Base-by-base conservation (phyloP, 805 yeast genomes). In the Schwanniomyces yamadae region DNA sequence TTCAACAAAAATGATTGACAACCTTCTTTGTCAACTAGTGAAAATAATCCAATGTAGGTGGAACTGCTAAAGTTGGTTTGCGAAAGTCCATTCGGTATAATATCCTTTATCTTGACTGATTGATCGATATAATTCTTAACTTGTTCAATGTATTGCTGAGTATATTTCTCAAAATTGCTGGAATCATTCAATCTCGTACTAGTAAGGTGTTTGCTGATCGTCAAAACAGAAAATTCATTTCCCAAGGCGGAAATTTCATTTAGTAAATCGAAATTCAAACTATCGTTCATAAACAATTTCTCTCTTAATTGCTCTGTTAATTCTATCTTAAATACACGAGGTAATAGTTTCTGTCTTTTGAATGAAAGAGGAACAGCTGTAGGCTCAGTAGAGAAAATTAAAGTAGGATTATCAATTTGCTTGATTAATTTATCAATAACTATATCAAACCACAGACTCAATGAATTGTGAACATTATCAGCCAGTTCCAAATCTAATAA, bases 401-500 rank as follows among this genome's bases (percentile, higher is more conserved):
- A n/a, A n/a, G n/a, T n/a, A n/a, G n/a, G n/a, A n/a, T n/a, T n/a
- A n/a, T n/a, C n/a, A n/a, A n/a, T n/a, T n/a, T n/a, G n/a, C n/a
- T 17, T 12, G 5, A 33, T 25, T 18, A 28, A 18, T 10, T 22
- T 11, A 16, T 34, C 23, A n/a, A 34, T 24, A 12, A 34, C 13
- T n/a, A 23, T 23, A 9, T 15, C 10, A 10, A 24, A 28, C 41
- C 41, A 38, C 11, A 8, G 7, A 5, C 16, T 20, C 4, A 38
- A 23, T n/a, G 25, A 12, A 19, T 12, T 16, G 17, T 16, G 5
- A 11, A 6, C 11, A 16, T 15, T 27, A 3, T 7, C 7, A 16
- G 29, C 22, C 25, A 18, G 21, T 15, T 23, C 26, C 24, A 38
- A 29, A 19, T 39, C 42, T 15, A 28, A 18, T 5, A 34, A 17